Base-by-base conservation (phyloP, 352 stramenopile genomes). In the Globisporangium carolinianum region DNA sequence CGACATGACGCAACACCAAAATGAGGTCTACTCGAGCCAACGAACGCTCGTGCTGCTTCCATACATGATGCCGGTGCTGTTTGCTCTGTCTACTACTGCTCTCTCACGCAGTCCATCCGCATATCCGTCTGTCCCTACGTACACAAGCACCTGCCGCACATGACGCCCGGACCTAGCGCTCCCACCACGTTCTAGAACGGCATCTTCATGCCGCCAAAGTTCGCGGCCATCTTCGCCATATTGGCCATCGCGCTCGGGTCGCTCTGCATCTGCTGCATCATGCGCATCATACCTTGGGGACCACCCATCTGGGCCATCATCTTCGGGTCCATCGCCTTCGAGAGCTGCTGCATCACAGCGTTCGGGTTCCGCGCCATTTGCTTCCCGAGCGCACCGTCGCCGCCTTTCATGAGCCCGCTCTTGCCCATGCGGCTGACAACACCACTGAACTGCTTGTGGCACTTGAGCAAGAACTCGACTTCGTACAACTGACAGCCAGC, bases 401-500 rank as follows among this genome's bases (percentile, higher is more conserved):
- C 86, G 24, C 80, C 81, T 72, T 94, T 95, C 83, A 95, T 91
- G 57, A 99, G 76, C 1, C 92, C 92, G 53, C 82, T 97, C 75
- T 99, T 99, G 51, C 96, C 96, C 91, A 99, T 98, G 68, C 98
- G 97, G 43, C 71, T 87, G 15, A 99, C 92, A 57, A 99, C 89
- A 38, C 81, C 81, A 55, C 95, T 83, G 65, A 98, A 97, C 69
- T 98, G 91, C 69, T 98, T 98, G 79, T 98, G 95, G 43, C 83
- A 91, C 68, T 98, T 95, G 48, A 98, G 77, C 55, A 99, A 68
- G 63, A 97, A 96, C 45, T 97, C 86, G 11, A 96, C 82, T 63
- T 97, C 87, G 53, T 88, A 74, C 17, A 91, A 51, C 59, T 91
- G 77, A 45, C 79, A 95, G 35, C 96, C 96, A 6, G 91, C 97